Evolutionary conservation across 495 filamentous ascomycete genomes (phyloP), one percentile per base, ranked within the genome.

Genomic region (Penicillium samsonianum): DNA sequence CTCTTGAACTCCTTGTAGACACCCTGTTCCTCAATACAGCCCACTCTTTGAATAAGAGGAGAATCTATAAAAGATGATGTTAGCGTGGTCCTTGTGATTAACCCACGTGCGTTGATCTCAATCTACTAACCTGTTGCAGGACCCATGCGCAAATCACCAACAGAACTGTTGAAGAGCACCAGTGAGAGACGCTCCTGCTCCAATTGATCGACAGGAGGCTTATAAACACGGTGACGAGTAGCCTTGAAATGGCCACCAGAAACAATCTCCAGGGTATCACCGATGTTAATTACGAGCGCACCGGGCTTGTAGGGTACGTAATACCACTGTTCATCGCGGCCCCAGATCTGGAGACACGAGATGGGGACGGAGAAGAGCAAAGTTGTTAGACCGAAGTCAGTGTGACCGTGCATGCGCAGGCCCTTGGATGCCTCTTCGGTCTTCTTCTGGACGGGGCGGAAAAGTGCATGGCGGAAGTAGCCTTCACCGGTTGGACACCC

Each of bases 211-310:
- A 59, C 66, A 4, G 77, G 77, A 1, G 68, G 76, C 62, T 68
- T 74, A 55, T 59, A 71, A 0, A 80, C 77, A 17, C 72, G 65
- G 57, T 80, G 77, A 5, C 70, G 65, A 42, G 77, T 80, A 22
- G 77, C 74, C 64, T 77, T 78, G 59, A 80, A 80, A 43, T 78
- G 77, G 2, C 77, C 77, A 31, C 77, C 77, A 9, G 77, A 77
- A 6, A 80, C 64, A 50, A 78, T 74, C 64, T 78, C 76, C 9
- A 78, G 53, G 5, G 73, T 73, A 47, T 80, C 75, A 16, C 77
- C 77, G 46, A 80, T 71, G 57, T 80, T 80, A 50, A 78, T 68
- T 4, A 80, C 75, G 17, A 78, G 65, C 1, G 74, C 71, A 8
- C 75, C 73, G 6, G 76, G 74, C 54, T 73, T 74, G 60, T 78